Conservation (phyloP, 2,329 filamentous ascomycete genomes). For the Didymella glomerata region DNA sequence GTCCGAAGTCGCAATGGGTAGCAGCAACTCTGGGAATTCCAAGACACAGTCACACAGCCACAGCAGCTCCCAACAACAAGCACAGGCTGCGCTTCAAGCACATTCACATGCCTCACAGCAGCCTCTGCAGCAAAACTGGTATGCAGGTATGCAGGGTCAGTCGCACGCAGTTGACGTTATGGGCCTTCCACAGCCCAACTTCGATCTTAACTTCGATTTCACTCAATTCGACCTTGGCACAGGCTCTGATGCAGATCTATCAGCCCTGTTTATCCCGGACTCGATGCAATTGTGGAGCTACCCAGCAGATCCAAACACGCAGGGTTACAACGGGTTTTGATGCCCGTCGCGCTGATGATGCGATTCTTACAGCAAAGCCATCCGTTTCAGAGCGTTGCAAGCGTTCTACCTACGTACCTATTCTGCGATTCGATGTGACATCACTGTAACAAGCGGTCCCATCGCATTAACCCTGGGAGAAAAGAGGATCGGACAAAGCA, state of each 20-base stretch:
- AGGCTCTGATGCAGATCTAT: constrained; percentile 48
- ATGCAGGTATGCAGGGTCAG: constrained; percentile 33
- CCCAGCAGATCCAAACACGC: constrained; percentile 26
- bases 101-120: constrained; percentile 34
- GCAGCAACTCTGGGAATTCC: constrained; percentile 32
- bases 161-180: constrained; percentile 32
- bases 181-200: constrained; percentile 39
- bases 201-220: constrained; percentile 50
- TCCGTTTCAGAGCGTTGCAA: constrained; percentile 7
- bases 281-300: constrained; percentile 44
- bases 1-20: constrained; percentile 53
- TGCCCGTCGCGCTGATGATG: neutral
- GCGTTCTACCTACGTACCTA: neutral
- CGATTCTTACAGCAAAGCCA: constrained; percentile 1
- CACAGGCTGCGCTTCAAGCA: constrained; percentile 38
- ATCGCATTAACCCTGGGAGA: neutral
- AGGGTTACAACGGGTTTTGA: constrained; percentile 25
- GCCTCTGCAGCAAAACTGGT: constrained; percentile 41
- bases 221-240: constrained; percentile 49
- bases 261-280: constrained; percentile 49
- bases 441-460: neutral
- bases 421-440: constrained; percentile 7
- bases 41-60: constrained; percentile 22
- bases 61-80: constrained; percentile 31
- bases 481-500: constrained; percentile 2